These are phyloP conservation scores for Daldinia eschscholtzii DNA, from an alignment of 2,329 filamentous ascomycete genomes.

Conservation along the genomic window DNA sequence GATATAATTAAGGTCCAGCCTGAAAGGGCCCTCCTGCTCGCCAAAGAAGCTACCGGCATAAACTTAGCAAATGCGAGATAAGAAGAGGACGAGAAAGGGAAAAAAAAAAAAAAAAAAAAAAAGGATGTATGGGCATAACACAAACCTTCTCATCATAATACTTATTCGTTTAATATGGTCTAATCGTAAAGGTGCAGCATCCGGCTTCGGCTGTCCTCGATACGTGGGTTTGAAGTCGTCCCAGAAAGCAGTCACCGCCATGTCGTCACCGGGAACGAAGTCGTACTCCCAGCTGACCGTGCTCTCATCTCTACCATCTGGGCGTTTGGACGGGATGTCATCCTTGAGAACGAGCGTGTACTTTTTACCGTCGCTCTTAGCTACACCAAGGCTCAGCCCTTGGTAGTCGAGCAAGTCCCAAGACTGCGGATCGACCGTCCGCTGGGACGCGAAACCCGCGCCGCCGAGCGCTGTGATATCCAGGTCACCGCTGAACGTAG, in stretches of 20 bases:
- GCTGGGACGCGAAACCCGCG: conserved; percentile 85
- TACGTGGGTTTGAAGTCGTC: conserved; percentile 77
- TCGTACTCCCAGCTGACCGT: conserved; percentile 81
- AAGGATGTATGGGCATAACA: conserved; percentile 14
- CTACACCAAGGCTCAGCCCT: conserved; percentile 69
- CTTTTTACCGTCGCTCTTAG: conserved; percentile 69
- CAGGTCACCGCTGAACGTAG: conserved; percentile 76
- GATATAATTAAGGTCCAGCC: conserved; percentile 37
- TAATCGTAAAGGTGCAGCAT: conserved; percentile 70
- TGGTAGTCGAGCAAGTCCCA: conserved; percentile 75
- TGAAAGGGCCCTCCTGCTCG: conserved; percentile 71
- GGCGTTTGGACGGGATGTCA: conserved; percentile 66
- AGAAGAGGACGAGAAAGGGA: neutral
- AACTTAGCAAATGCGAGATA: conserved; percentile 42
- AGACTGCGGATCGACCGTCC: conserved; percentile 69
- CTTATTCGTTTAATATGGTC: conserved; percentile 74
- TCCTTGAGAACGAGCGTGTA: conserved; percentile 85
- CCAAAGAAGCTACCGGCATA: conserved; percentile 76
- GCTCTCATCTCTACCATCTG: conserved; percentile 77
- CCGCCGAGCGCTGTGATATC: conserved; percentile 82
- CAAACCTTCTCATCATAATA: conserved; percentile 85
- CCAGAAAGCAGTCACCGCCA: conserved; percentile 66
- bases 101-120: neutral
- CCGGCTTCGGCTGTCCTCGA: conserved; percentile 73
- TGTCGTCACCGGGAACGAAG: conserved; percentile 60